Evolutionary conservation across 2,329 filamentous ascomycete genomes (phyloP), one percentile per base, ranked within the genome.

Genomic region (Mycogone perniciosa): DNA sequence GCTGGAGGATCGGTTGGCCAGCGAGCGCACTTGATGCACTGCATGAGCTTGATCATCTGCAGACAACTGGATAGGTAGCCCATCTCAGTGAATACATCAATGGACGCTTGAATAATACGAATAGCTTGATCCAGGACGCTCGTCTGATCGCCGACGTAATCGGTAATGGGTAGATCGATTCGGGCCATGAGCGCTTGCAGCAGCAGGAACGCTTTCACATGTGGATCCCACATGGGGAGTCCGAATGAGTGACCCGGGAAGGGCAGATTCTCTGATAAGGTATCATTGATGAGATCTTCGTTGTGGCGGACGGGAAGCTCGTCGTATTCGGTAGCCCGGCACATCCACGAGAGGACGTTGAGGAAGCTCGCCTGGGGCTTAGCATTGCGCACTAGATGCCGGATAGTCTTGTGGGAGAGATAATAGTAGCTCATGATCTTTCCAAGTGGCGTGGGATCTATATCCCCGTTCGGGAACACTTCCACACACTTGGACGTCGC

Each of bases 381-480:
- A 27, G 87, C 88, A 58, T 92, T 80, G 43, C 81, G 77, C 56
- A 88, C 82, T 6, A 99, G 80, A 61, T 89, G 85, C 1, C 93
- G 88, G 61, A 99, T 90, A 0, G 93, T 99, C 69, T 88, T 88
- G 72, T 99, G 93, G 0, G 91, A 95, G 44, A 93, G 84, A 65
- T 99, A 99, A 76, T 99, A 99, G 76, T 97, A 99, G 67, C 88
- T 95, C 89, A 97, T 96, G 64, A 99, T 97, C 73, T 96, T 96
- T 61, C 93, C 93, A 6, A 97, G 79, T 0, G 92, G 85, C 0
- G 93, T 97, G 1, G 92, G 76, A 59, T 96, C 88, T 30, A 99
- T 84, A 59, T 96, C 87, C 40, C 92, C 92, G 57, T 93, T 96
- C 41, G 86, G 84, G 61, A 89, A 86, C 3, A 95, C 77, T 13